Evolutionary conservation across 345 rosid genomes (phyloP).

Genomic region (Populus ilicifolia): DNA sequence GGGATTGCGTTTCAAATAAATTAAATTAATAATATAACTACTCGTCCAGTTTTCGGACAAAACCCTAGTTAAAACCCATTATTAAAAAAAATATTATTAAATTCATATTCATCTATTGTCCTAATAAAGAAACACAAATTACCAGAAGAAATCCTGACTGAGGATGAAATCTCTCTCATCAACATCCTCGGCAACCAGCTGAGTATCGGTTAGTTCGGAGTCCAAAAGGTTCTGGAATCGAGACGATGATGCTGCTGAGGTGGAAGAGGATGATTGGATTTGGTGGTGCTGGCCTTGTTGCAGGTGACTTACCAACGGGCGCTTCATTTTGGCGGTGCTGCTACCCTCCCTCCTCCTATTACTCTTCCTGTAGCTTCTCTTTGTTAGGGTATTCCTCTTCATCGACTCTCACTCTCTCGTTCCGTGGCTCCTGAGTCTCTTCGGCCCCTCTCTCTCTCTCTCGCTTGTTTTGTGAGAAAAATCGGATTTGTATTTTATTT

Average conservation of each 20-base stretch:
- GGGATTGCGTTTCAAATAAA: not conserved
- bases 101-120: not conserved
- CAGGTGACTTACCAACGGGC: constrained; percentile 39
- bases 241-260: constrained; percentile 10
- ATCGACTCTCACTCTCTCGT: constrained; percentile 17
- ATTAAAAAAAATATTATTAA: not conserved
- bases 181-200: constrained; percentile 20
- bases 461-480: not conserved
- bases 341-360: constrained; percentile 5
- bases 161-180: constrained; percentile 73
- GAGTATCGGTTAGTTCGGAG: constrained; percentile 33
- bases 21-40: too few species aligned
- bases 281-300: constrained; percentile 36
- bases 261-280: constrained; percentile 23
- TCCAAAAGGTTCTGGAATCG: constrained; percentile 45
- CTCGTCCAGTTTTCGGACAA: not conserved
- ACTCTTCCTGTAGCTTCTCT: constrained; percentile 23
- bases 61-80: too few species aligned
- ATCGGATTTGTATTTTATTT: not conserved
- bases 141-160: constrained; percentile 98
- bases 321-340: constrained; percentile 39
- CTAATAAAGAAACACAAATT: not conserved
- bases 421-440: not conserved
- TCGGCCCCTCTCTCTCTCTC: not conserved
- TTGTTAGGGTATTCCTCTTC: constrained; percentile 38